Percentiles rank a stretch among this genome's conserved stretches.
Conservation (phyloP, 2,329 filamentous ascomycete species). For the Colletotrichum somersetense region DNA sequence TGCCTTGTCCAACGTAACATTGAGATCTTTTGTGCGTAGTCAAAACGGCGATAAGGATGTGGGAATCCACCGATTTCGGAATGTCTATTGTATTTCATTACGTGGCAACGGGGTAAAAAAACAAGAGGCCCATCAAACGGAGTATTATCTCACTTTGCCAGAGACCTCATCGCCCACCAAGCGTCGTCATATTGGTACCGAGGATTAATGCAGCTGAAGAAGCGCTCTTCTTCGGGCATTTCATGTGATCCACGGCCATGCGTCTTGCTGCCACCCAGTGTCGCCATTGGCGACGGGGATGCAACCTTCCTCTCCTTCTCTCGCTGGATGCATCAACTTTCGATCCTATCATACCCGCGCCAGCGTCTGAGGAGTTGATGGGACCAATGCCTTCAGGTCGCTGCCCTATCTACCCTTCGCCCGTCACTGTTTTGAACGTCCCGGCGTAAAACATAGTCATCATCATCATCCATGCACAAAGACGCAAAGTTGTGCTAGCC, state of each 20-base stretch:
- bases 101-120: no score
- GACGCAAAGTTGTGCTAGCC: neutral
- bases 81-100: neutral
- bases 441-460: no score
- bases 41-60: neutral
- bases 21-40: neutral
- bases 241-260: neutral
- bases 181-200: neutral
- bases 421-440: no score
- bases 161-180: neutral
- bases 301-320: neutral
- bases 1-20: neutral
- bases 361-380: neutral
- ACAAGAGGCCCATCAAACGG: no score
- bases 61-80: neutral
- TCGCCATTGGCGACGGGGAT: neutral
- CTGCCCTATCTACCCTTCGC: no score
- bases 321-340: neutral
- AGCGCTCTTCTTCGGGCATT: neutral
- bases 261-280: neutral
- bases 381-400: neutral
- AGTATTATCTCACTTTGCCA: neutral
- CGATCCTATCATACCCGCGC: no score
- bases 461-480: no score
- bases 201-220: neutral